A percentile compares a stretch with the other conserved stretches of the same genome.
Conservation (phyloP, 78 protist species). For the Neovahlkampfia damariscottae region DNA sequence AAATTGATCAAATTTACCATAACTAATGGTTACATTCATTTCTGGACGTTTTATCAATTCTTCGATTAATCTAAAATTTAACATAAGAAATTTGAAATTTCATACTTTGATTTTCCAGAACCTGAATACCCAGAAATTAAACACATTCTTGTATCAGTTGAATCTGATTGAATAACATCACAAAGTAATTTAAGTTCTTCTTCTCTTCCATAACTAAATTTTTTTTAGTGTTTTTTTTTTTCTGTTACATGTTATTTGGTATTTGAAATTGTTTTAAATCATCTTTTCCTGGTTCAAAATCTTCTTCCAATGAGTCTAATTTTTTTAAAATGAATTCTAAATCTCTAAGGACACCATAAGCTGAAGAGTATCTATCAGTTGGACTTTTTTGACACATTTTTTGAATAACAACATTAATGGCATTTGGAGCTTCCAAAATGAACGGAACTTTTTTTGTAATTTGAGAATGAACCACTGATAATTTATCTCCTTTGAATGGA, state of each 20-base stretch:
- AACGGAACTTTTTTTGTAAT: too few relatives aligned
- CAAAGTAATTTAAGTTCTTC: background rate
- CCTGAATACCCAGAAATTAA: background rate
- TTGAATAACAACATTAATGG: background rate
- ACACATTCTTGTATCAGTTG: background rate
- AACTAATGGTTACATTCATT: background rate
- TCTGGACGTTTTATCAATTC: too few relatives aligned
- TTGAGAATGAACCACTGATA: too few relatives aligned
- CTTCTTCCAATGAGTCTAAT: background rate
- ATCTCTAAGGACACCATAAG: background rate
- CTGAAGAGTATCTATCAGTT: background rate
- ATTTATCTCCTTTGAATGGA: too few relatives aligned
- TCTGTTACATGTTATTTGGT: too few relatives aligned
- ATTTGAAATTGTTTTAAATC: background rate
- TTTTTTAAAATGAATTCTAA: background rate
- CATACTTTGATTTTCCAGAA: background rate
- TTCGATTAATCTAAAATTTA: too few relatives aligned
- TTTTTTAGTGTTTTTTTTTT: too few relatives aligned
- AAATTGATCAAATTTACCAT: background rate
- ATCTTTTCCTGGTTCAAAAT: background rate
- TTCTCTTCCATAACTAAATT: conserved; percentile 3
- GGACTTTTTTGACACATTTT: background rate
- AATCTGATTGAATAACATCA: background rate
- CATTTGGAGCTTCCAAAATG: too few relatives aligned
- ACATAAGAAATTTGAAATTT: background rate